These are phyloP conservation scores for Plasmodium adleri DNA, from an alignment of 169 alveolate species.

Conservation along the genomic window DNA sequence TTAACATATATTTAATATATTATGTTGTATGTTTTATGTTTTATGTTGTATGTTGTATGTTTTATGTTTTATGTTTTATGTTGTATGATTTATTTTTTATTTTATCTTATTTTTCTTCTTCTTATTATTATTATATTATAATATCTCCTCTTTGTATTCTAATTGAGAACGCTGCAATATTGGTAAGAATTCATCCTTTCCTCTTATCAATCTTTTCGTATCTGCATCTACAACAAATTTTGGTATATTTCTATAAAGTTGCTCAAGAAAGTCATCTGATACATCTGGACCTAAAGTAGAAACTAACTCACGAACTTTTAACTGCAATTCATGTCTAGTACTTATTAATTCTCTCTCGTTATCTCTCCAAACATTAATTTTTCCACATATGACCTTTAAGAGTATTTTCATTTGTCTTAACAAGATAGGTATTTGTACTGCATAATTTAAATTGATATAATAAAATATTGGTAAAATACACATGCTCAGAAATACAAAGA, in stretches of 20 bases:
- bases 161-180: conserved; percentile 80
- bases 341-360: conserved; percentile 90
- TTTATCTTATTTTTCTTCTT: not conserved
- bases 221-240: conserved; percentile 86
- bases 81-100: conserved; percentile 29
- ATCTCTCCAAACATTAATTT: conserved; percentile 90
- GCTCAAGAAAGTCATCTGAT: conserved; percentile 85
- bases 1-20: too few species aligned
- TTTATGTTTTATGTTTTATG: conserved; percentile 77
- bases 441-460: conserved; percentile 85
- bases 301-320: conserved; percentile 86
- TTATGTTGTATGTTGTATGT: not conserved
- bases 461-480: conserved; percentile 80
- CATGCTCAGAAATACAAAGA: conserved; percentile 74
- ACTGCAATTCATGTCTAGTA: conserved; percentile 88
- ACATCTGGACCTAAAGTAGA: conserved; percentile 88
- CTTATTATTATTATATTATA: conserved; percentile 29
- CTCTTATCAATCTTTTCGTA: conserved; percentile 81
- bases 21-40: too few species aligned
- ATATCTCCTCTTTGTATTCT: conserved; percentile 83
- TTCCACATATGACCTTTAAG: conserved; percentile 83
- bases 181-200: conserved; percentile 85
- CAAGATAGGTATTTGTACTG: conserved; percentile 82
- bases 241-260: conserved; percentile 86
- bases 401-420: conserved; percentile 83